Evolutionary conservation across 1,284 basidiomycete species (phyloP).

Genomic region (Meripilus lineatus): DNA sequence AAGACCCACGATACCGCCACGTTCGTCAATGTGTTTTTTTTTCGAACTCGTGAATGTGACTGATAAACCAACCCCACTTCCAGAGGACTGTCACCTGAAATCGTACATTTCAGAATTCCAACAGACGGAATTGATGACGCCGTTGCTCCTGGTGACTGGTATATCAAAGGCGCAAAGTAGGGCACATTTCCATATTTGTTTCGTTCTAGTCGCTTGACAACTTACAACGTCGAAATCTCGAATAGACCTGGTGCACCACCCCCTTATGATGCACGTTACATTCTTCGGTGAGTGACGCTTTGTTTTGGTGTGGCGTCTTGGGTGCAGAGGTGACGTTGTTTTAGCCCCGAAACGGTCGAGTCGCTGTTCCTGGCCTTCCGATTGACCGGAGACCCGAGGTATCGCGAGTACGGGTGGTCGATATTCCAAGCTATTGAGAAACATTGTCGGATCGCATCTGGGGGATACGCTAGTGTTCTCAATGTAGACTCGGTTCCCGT

Average conservation of each 20-base stretch:
- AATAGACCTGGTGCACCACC: constrained; percentile 43
- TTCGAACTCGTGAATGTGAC: neutral
- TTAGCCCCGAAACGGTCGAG: constrained; percentile 90
- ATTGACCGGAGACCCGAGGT: constrained; percentile 77
- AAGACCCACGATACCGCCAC: constrained; percentile 84
- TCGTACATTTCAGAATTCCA: constrained; percentile 67
- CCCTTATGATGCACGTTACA: constrained; percentile 85
- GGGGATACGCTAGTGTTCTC: constrained; percentile 82
- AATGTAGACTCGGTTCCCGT: constrained; percentile 79
- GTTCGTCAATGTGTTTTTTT: constrained; percentile 38
- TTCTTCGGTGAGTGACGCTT: constrained; percentile 55
- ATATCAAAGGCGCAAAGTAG: constrained; percentile 75
- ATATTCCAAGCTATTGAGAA: constrained; percentile 90
- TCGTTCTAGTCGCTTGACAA: neutral
- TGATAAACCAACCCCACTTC: neutral
- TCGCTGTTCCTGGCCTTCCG: constrained; percentile 88
- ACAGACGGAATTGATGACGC: constrained; percentile 45
- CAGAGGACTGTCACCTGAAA: constrained; percentile 81
- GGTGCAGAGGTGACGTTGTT: no score
- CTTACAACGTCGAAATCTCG: neutral
- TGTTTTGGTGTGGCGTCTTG: constrained; percentile 3
- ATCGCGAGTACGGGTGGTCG: constrained; percentile 83
- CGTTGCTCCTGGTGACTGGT: constrained; percentile 66
- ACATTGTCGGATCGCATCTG: constrained; percentile 69
- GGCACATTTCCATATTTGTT: constrained; percentile 16